phyloP scores from a whole-genome alignment of 2,329 filamentous ascomycete species.

The Byssochlamys sp. region DNA sequence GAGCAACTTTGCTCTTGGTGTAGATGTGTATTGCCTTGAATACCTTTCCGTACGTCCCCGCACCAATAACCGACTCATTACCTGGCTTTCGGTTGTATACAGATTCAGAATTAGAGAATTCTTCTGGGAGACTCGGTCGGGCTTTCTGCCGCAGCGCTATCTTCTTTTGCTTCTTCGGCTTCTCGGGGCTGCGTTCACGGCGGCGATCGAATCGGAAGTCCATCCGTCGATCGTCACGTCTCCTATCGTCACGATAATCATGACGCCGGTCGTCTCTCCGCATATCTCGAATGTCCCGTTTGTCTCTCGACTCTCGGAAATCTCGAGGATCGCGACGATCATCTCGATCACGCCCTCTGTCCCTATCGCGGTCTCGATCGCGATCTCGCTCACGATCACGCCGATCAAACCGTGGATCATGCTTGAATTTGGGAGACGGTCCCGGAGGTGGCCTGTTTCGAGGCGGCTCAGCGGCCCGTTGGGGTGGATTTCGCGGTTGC shows the following conservation, averaged over 20 bases:
- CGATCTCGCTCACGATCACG: slow-evolving; percentile 31
- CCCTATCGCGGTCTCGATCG: slow-evolving; percentile 23
- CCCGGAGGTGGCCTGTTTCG: slow-evolving; percentile 31
- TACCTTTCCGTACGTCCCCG: slow-evolving; percentile 93
- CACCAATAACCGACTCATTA: slow-evolving; percentile 93
- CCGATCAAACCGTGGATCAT: slow-evolving; percentile 33
- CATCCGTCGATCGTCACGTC: slow-evolving; percentile 22
- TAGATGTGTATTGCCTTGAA: slow-evolving; percentile 76
- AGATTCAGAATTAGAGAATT: slow-evolving; percentile 70
- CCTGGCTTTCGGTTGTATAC: slow-evolving; percentile 92
- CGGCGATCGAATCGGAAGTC: slow-evolving; percentile 38
- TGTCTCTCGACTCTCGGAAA: slow-evolving; percentile 19
- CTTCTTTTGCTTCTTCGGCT: slow-evolving; percentile 54
- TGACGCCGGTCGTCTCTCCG: slow-evolving; percentile 33
- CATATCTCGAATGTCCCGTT: slow-evolving; percentile 22
- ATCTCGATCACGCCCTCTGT: slow-evolving; percentile 11
- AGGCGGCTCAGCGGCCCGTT: slow-evolving; percentile 22
- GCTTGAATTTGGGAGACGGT: slow-evolving; percentile 30
- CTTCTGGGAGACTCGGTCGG: slow-evolving; percentile 59
- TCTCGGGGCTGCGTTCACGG: slow-evolving; percentile 38
- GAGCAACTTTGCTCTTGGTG: slow-evolving; percentile 67
- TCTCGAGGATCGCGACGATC: slow-evolving; percentile 27
- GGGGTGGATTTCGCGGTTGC: slow-evolving; percentile 33
- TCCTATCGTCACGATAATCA: slow-evolving; percentile 31
- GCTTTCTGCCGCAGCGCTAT: slow-evolving; percentile 61